Evolutionary conservation across 441 rosid species (phyloP).

Genomic region (Gossypium schwendimanii): DNA sequence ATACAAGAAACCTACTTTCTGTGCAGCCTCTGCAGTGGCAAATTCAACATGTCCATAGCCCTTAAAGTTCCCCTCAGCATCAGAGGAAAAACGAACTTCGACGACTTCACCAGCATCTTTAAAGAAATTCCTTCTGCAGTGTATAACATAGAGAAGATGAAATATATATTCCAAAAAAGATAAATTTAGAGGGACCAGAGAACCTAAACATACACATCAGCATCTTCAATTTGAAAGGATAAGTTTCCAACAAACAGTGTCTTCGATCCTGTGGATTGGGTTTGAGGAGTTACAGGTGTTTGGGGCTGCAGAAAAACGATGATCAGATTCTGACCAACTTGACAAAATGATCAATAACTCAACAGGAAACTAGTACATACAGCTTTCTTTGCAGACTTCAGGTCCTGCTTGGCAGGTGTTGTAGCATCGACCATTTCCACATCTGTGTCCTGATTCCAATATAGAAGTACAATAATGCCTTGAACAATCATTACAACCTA

Average conservation of each 20-base stretch:
- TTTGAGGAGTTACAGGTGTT: conserved; percentile 51
- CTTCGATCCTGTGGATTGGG: conserved; percentile 37
- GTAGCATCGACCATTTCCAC: conserved; percentile 58
- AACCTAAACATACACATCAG: conserved; percentile 53
- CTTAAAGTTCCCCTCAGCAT: conserved; percentile 45
- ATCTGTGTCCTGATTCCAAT: conserved; percentile 41
- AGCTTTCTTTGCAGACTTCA: conserved; percentile 31
- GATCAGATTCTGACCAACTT: background rate
- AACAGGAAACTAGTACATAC: conserved; percentile 15
- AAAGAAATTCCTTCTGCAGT: conserved; percentile 60
- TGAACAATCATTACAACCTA: background rate
- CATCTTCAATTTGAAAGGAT: conserved; percentile 39
- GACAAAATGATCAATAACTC: background rate
- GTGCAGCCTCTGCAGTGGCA: conserved; percentile 48
- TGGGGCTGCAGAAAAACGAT: conserved; percentile 36
- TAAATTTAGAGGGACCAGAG: background rate
- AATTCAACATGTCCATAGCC: conserved; percentile 89
- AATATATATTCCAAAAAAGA: background rate
- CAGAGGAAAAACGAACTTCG: conserved; percentile 55
- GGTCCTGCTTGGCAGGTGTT: conserved; percentile 30
- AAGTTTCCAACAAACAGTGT: conserved; percentile 70
- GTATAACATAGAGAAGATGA: background rate
- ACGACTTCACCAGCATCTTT: conserved; percentile 56
- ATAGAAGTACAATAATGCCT: background rate
- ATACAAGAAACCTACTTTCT: conserved; percentile 32